Percentiles rank a stretch among this genome's conserved stretches.
phyloP scores from a whole-genome alignment of 2,329 filamentous ascomycete genomes.

The Calycina herbarum region DNA sequence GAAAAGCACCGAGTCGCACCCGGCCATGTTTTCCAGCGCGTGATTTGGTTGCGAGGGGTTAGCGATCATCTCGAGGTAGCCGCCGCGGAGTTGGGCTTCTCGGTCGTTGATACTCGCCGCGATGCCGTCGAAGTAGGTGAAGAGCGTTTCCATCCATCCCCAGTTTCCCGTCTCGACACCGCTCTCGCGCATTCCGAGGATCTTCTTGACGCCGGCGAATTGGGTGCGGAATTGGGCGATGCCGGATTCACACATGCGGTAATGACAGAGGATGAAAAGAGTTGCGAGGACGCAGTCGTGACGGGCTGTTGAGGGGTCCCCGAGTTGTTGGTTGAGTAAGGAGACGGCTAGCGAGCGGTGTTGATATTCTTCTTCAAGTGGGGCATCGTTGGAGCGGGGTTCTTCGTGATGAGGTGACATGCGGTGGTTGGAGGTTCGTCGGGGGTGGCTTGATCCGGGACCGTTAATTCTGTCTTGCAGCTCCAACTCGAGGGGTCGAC shows the following conservation, averaged over 20 bases:
- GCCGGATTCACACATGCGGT: conserved; percentile 90
- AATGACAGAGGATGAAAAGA: conserved; percentile 83
- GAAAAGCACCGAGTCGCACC: conserved; percentile 85
- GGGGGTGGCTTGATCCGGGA: conserved; percentile 22
- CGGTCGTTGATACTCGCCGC: conserved; percentile 89
- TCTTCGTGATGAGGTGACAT: conserved; percentile 41
- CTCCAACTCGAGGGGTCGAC: conserved; percentile 41
- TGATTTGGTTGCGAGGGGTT: conserved; percentile 60
- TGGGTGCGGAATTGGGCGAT: conserved; percentile 92
- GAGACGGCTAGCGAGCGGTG: conserved; percentile 78
- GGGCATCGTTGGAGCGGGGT: conserved; percentile 48
- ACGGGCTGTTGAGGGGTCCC: conserved; percentile 70
- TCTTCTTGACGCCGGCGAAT: conserved; percentile 88
- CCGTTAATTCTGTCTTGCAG: conserved; percentile 35
- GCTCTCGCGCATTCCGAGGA: conserved; percentile 73
- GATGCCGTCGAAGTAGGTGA: conserved; percentile 93
- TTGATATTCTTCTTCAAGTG: conserved; percentile 77
- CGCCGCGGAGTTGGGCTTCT: conserved; percentile 73
- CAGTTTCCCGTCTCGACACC: conserved; percentile 63
- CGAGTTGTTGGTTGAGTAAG: conserved; percentile 80
- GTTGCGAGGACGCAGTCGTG: conserved; percentile 88
- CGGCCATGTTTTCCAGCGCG: conserved; percentile 75
- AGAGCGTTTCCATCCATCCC: conserved; percentile 88
- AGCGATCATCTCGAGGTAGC: conserved; percentile 62
- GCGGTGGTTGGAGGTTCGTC: conserved; percentile 29